Base-by-base conservation (phyloP, 352 stramenopile species). In the Phytophthora megakarya region DNA sequence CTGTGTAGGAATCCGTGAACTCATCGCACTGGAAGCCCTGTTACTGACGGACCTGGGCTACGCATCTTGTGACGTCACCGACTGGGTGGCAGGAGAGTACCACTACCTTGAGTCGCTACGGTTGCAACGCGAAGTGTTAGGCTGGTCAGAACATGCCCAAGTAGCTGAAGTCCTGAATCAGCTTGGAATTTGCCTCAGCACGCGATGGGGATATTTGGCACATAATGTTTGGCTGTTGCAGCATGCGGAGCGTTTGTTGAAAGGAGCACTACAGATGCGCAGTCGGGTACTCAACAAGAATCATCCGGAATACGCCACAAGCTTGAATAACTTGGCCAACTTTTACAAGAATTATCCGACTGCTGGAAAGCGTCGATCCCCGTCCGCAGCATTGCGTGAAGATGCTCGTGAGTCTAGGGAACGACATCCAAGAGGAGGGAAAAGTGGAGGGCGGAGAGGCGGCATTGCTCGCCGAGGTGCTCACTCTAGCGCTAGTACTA, bases 151-250 rank as follows among this genome's bases (percentile, higher is more conserved):
- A 44, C 81, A 94, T 43, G 76, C 84, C 13, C 84, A 94, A 60
- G 78, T 94, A 13, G 86, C 86, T 11, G 86, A 94, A 50, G 81
- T 90, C 22, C 60, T 94, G 1, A 94, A 94, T 50, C 85, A 92
- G 40, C 68, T 94, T 18, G 84, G 86, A 1, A 92, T 92, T 48
- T 92, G 80, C 46, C 62, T 94, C 18, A 92, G 83, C 42, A 92
- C 81, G 3, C 68, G 84, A 3, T 87, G 77, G 74, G 84, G 86
- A 8, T 88, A 83, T 35, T 53, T 88, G 35, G 80, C 86, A 5
- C 85, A 87, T 59, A 94, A 92, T 54, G 69, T 83, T 8, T 92
- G 81, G 86, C 47, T 90, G n/a, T 72, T 94, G 19, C 77, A 89
- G 42, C 81, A 94, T 28, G 76, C 86, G 0, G 81, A 94, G 50